Conservation (phyloP, 2,329 filamentous ascomycete genomes). For the Plectosphaerella plurivora region DNA sequence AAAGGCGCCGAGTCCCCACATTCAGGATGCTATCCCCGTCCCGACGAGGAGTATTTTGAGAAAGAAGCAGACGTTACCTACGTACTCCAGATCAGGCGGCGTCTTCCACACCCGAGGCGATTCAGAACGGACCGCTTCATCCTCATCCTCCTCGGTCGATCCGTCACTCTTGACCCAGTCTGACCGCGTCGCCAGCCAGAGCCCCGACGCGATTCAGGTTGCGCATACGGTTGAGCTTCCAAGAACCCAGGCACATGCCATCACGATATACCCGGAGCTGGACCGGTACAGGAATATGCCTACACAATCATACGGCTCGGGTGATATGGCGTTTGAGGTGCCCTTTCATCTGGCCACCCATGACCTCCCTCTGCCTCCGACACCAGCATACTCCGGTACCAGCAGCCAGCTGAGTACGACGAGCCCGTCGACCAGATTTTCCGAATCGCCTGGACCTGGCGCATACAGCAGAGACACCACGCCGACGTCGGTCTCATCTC, state of each 20-base stretch:
- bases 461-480: constrained; percentile 74
- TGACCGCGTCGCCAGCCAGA: constrained; percentile 37
- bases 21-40: constrained; percentile 23
- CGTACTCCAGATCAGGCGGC: constrained; percentile 28
- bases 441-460: constrained; percentile 64
- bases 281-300: constrained; percentile 52
- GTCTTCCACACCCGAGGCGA: constrained; percentile 28
- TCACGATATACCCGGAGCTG: constrained; percentile 54
- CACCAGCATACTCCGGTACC: constrained; percentile 56
- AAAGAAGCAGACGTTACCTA: constrained; percentile 44
- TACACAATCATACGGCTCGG: constrained; percentile 29
- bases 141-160: constrained; percentile 31
- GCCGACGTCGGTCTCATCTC: constrained; percentile 72
- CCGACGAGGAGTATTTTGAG: constrained; percentile 39
- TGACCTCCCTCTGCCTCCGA: constrained; percentile 58
- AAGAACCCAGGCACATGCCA: constrained; percentile 31
- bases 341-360: constrained; percentile 58
- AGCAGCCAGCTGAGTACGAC: constrained; percentile 53
- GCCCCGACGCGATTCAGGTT: constrained; percentile 36
- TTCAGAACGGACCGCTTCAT: constrained; percentile 34
- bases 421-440: constrained; percentile 72
- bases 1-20: constrained; percentile 24
- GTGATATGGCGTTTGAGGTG: constrained; percentile 34
- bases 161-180: constrained; percentile 25
- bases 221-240: constrained; percentile 37